phyloP scores from a whole-genome alignment of 140 eudicot genomes.

The Oenanthe javanica region DNA sequence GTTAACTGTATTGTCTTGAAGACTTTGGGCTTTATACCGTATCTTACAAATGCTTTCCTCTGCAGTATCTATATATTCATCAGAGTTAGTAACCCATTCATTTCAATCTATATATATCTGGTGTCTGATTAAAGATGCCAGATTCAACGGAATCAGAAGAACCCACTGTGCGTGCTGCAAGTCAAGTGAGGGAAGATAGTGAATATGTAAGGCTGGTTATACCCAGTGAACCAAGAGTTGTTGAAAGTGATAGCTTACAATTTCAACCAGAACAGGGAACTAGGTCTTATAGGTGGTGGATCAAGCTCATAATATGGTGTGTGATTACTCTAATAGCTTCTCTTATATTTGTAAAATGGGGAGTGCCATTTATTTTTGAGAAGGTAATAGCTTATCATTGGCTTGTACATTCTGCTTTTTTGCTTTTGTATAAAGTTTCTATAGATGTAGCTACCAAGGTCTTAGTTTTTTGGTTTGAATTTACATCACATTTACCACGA shows the following conservation, averaged over 20 bases:
- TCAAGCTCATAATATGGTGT: constrained; percentile 45
- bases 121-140: constrained; percentile 44
- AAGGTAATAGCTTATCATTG: constrained; percentile 38
- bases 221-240: constrained; percentile 32
- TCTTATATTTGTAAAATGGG: constrained; percentile 55
- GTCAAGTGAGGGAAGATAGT: constrained; percentile 39
- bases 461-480: background rate
- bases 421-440: background rate
- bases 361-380: constrained; percentile 76
- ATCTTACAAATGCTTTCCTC: background rate
- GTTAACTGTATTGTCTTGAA: background rate
- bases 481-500: background rate
- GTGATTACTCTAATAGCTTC: constrained; percentile 22
- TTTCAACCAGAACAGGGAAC: constrained; percentile 26
- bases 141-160: constrained; percentile 36
- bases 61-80: background rate
- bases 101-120: constrained; percentile 31
- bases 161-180: constrained; percentile 23
- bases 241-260: constrained; percentile 23
- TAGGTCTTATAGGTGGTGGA: constrained; percentile 62
- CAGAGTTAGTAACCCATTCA: background rate
- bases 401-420: background rate
- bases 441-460: background rate
- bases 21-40: no score
- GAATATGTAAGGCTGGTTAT: constrained; percentile 65